Evolutionary conservation across 129 eudicot genomes (phyloP), one percentile per base, ranked within the genome.

Genomic region (Gnaphalium uliginosum): DNA sequence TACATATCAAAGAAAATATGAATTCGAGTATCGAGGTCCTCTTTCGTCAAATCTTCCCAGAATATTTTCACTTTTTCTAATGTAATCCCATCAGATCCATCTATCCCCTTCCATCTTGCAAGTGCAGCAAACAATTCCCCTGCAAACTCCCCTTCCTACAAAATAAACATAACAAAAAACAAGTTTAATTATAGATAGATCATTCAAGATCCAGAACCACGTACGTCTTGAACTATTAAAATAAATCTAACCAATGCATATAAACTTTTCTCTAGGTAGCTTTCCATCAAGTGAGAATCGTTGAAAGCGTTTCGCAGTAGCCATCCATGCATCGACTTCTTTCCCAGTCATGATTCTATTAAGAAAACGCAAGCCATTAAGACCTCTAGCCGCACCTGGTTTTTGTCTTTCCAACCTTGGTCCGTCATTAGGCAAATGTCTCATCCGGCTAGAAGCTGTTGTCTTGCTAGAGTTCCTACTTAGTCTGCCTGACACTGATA

Each of bases 1-100:
- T 79, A 91, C 99, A 95, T 95, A 74, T 91, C 99, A 53, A 95
- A 95, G 94, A 95, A 95, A 41, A 95, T 89, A 75, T 89, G 96
- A 57, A 95, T 82, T 79, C 99, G 86, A 18, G 92, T 79, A 82
- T 86, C 94, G 29, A 86, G 84, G 43, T 89, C 96, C 43, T 86
- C 84, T 19, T 81, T 83, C 6, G 96, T 81, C 88, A 95, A 83
- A 61, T 95, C 92, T 53, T 78, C 89, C 99, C 99, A 95, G 56
- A 95, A 95, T 73, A 29, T 63, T 43, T 78, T 86, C 63, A 91
- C 43, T 75, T 89, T 79, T 17, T 80, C 81, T 32, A 76, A 14
- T 9, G 79, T 85, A 71, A 95, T 87, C 80, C 97, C 99, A 35
- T 87, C 66, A 19, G 82, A 71, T 22, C 82, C 81, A 69, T 75